Evolutionary conservation across 1,139 yeast genomes (phyloP), one percentile per base, ranked within the genome.

Genomic region (Diutina pseudorugosa): DNA sequence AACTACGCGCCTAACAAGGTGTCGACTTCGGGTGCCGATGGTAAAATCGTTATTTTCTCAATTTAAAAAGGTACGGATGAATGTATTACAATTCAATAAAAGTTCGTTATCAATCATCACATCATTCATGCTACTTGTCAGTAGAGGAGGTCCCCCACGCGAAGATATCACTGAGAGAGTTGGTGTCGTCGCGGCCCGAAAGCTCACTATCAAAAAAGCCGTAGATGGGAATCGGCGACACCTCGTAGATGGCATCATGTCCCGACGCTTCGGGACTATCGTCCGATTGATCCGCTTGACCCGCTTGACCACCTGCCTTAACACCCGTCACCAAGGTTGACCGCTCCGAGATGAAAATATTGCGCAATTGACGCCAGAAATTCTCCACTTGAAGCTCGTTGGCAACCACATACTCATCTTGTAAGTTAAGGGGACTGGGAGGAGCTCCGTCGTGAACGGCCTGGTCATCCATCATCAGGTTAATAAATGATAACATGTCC

Each of bases 21-120:
- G 27, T 69, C 75, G 52, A 72, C 77, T 18, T 67, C 74, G 44
- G 78, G 97, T 55, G 80, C 86, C 55, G 98, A 93, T 65, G 98
- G 98, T 53, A 86, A 86, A 65, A 80, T 93, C 51, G 97, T 89
- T 41, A 75, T 91, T 16, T 66, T 83, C 75, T 59, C 60, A 44
- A 59, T 68, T 52, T 55, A 51, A 36, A 51, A 36, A 9, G 36
- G 11, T 14, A 9, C 12, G 12, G 36, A 5, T 30, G 4, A 30
- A 30, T 30, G 11, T 30, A 30, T 30, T 30, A 30, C 36, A 30
- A 7, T 30, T 30, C 4, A 11, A 30, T 3, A 30, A 30, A 30
- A 30, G 5, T 4, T 11, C 36, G n/a, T 30, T 14, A 30, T 30
- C 14, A 12, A 11, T 30, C 36, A 30, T 30, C 36, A 30, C n/a